Conservation (phyloP, 148 eudicot genomes). For the Fagopyrum tataricum region DNA sequence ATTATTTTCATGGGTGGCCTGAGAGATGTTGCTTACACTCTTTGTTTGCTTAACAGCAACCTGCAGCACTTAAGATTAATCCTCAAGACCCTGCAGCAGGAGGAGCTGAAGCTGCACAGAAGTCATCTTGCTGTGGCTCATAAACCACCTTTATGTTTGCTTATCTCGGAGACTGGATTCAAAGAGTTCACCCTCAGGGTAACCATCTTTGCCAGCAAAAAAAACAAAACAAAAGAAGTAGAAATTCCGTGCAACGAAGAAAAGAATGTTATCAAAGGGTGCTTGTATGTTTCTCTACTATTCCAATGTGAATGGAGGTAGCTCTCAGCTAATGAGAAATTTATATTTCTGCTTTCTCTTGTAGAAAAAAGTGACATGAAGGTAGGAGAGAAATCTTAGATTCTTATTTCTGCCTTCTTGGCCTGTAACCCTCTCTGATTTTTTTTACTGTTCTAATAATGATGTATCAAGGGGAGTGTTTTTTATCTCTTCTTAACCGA, state of each 20-base stretch:
- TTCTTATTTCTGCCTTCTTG: neutral
- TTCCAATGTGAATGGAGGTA: neutral
- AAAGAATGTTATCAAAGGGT: neutral
- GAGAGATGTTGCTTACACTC: neutral
- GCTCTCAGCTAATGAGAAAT: slow-evolving; percentile 11
- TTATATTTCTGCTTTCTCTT: neutral
- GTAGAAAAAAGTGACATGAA: slow-evolving; percentile 4
- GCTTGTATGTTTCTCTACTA: slow-evolving; percentile 9
- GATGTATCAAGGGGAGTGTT: slow-evolving; percentile 9
- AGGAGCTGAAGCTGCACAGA: slow-evolving; percentile 47
- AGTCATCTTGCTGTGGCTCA: slow-evolving; percentile 83
- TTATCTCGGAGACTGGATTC: neutral
- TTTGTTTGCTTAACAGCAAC: slow-evolving; percentile 33
- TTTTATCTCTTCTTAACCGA: slow-evolving; percentile 3
- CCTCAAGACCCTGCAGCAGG: slow-evolving; percentile 44
- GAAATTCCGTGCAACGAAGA: neutral
- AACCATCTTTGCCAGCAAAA: slow-evolving; percentile 4
- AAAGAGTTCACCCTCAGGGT: slow-evolving; percentile 2
- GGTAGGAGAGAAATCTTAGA: too few relatives aligned
- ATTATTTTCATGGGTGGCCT: neutral
- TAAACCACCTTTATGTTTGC: slow-evolving; percentile 18
- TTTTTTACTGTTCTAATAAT: slow-evolving; percentile 2
- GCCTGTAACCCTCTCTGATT: neutral
- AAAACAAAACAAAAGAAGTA: neutral
- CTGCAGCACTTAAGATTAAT: slow-evolving; percentile 57